Evolutionary conservation across 2,329 filamentous ascomycete genomes (phyloP).

Genomic region (Dactylella cylindrospora): DNA sequence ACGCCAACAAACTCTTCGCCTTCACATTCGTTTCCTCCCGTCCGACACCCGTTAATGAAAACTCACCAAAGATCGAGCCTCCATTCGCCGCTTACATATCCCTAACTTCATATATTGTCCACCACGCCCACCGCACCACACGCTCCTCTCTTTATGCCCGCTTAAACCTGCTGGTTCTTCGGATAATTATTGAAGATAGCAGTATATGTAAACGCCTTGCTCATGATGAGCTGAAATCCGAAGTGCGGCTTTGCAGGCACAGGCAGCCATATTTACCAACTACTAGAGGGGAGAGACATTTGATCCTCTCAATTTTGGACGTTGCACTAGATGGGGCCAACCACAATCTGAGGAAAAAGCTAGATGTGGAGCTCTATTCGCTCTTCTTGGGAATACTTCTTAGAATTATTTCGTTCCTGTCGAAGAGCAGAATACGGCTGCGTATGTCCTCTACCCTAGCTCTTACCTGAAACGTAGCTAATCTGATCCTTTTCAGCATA

Average conservation of each 20-base stretch:
- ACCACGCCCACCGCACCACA: conserved; percentile 83
- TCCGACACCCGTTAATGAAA: conserved; percentile 1
- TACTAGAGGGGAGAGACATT: conserved; percentile 69
- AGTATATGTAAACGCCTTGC: conserved; percentile 80
- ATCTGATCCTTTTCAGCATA: conserved; percentile 57
- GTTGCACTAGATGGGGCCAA: conserved; percentile 87
- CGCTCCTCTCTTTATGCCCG: conserved; percentile 81
- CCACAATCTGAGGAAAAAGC: conserved; percentile 81
- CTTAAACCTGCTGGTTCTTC: conserved; percentile 79
- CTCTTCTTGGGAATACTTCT: conserved; percentile 79
- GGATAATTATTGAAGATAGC: conserved; percentile 83
- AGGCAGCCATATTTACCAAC: conserved; percentile 80
- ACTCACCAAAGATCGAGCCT: conserved; percentile 56
- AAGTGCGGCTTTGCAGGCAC: conserved; percentile 84
- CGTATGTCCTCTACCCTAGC: conserved; percentile 48
- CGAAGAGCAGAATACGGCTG: conserved; percentile 76
- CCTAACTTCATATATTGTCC: conserved; percentile 85
- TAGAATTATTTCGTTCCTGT: conserved; percentile 79
- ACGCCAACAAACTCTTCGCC: conserved; percentile 94
- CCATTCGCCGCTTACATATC: conserved; percentile 83
- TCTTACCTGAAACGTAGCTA: conserved; percentile 4
- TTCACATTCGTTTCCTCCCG: conserved; percentile 63
- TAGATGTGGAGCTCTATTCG: conserved; percentile 84
- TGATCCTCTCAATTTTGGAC: conserved; percentile 77
- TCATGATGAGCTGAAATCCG: conserved; percentile 70